Percentiles rank a stretch among this genome's conserved stretches.
Evolutionary conservation across 148 eudicot genomes (phyloP).

Genomic region (Vaccinium vitisidaea): DNA sequence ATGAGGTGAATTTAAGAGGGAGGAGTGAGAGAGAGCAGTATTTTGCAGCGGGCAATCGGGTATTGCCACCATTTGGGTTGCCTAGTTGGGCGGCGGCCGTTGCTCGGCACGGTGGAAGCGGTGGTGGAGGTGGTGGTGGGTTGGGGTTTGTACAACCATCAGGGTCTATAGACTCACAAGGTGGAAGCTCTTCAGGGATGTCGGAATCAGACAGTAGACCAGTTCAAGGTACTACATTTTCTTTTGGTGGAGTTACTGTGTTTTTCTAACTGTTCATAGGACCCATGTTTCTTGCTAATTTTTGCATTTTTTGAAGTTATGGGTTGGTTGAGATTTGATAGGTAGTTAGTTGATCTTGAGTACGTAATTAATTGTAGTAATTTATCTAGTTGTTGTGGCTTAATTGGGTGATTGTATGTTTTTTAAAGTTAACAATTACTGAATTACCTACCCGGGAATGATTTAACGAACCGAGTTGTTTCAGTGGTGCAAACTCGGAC

Average conservation of each 20-base stretch:
- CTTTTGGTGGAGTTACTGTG: not conserved
- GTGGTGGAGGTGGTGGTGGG: slow-evolving; percentile 27
- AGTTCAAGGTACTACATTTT: slow-evolving; percentile 50
- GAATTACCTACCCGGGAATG: too few relatives aligned
- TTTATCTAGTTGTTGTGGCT: not conserved
- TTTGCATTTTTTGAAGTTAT: not conserved
- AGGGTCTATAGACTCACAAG: slow-evolving; percentile 68
- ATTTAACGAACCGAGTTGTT: too few relatives aligned
- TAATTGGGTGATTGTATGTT: not conserved
- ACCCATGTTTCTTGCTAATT: not conserved
- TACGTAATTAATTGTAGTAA: not conserved
- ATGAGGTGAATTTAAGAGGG: slow-evolving; percentile 46
- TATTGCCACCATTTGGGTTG: slow-evolving; percentile 30
- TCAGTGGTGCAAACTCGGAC: too few relatives aligned
- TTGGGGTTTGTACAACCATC: slow-evolving; percentile 1
- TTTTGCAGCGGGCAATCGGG: slow-evolving; percentile 30
- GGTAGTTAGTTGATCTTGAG: not conserved
- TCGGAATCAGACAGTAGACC: slow-evolving; percentile 63
- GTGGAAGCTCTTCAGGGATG: slow-evolving; percentile 68
- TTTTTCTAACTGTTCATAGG: not conserved
- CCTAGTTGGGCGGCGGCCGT: slow-evolving; percentile 27
- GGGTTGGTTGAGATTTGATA: not conserved
- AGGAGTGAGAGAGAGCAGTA: slow-evolving; percentile 47
- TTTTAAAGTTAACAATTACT: not conserved
- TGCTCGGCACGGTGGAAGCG: slow-evolving; percentile 16